Percentiles rank a stretch among this genome's conserved stretches.
These are phyloP conservation scores for Candida vartiovaarae DNA, from an alignment of 805 yeast genomes.

Conservation along the genomic window DNA sequence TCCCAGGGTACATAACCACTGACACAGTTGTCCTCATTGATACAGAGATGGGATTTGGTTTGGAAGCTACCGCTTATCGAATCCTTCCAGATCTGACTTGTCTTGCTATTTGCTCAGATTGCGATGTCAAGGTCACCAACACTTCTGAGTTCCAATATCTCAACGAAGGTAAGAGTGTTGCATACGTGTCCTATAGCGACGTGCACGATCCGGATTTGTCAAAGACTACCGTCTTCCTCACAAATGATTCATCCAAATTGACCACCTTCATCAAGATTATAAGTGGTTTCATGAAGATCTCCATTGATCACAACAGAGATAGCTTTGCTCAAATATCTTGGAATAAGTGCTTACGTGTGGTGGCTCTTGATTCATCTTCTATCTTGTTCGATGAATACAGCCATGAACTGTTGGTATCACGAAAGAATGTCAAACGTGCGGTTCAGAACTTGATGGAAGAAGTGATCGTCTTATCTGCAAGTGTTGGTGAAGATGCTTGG, in stretches of 20 bases:
- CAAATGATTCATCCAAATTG: not conserved
- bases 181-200: not conserved
- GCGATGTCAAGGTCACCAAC: slow-evolving; percentile 1
- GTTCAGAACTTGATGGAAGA: slow-evolving; percentile 6
- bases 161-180: not conserved
- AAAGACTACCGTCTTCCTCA: not conserved
- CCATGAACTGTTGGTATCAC: not conserved
- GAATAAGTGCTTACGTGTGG: slow-evolving; percentile 3
- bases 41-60: slow-evolving; percentile 2
- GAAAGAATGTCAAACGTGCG: not conserved
- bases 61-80: not conserved
- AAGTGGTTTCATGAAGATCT: not conserved
- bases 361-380: slow-evolving; percentile 6
- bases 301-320: not conserved
- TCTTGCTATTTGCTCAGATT: not conserved
- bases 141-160: not conserved
- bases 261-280: not conserved
- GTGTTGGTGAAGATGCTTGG: slow-evolving; percentile 1
- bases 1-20: not conserved
- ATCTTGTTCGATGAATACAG: slow-evolving; percentile 5
- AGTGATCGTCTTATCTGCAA: slow-evolving; percentile 1
- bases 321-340: slow-evolving; percentile 1
- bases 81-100: not conserved
- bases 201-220: not conserved
- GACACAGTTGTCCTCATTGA: slow-evolving; percentile 12